phyloP scores from a whole-genome alignment of 345 rosid species.

The Arabis hirsuta region DNA sequence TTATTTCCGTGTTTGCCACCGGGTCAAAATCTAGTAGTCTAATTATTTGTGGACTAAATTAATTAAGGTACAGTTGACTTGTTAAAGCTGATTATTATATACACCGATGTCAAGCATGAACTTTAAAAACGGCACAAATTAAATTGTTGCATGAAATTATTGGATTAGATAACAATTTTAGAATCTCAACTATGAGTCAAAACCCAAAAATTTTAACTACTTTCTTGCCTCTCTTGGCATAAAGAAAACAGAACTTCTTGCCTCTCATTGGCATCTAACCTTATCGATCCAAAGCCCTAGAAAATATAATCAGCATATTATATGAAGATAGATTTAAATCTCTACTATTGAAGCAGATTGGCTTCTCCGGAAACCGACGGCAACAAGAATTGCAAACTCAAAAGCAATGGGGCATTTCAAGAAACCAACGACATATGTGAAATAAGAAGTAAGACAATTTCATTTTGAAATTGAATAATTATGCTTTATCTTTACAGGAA shows the following conservation, averaged over 20 bases:
- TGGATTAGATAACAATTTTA: background rate
- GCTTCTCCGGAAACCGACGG: no score
- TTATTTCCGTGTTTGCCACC: no score
- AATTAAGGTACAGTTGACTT: slow-evolving; percentile 28
- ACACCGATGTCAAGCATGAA: slow-evolving; percentile 5
- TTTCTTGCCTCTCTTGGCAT: slow-evolving; percentile 8
- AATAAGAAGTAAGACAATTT: no score
- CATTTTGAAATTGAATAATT: no score
- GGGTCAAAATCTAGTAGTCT: no score
- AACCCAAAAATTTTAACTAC: background rate
- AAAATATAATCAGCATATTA: background rate
- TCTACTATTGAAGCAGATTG: no score
- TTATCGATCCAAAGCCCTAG: slow-evolving; percentile 4
- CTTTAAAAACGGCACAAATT: background rate
- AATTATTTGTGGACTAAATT: slow-evolving; percentile 6
- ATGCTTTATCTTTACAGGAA: no score
- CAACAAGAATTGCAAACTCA: no score
- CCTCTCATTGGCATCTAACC: slow-evolving; percentile 14
- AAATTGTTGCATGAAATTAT: slow-evolving; percentile 9
- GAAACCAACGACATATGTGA: no score
- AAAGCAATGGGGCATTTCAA: no score
- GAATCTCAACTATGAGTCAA: slow-evolving; percentile 1
- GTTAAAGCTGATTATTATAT: slow-evolving; percentile 7
- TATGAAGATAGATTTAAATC: no score
- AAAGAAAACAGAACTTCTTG: background rate